phyloP scores from a whole-genome alignment of 371 early-diverging fungal species.

The Actinomortierella ambigua region DNA sequence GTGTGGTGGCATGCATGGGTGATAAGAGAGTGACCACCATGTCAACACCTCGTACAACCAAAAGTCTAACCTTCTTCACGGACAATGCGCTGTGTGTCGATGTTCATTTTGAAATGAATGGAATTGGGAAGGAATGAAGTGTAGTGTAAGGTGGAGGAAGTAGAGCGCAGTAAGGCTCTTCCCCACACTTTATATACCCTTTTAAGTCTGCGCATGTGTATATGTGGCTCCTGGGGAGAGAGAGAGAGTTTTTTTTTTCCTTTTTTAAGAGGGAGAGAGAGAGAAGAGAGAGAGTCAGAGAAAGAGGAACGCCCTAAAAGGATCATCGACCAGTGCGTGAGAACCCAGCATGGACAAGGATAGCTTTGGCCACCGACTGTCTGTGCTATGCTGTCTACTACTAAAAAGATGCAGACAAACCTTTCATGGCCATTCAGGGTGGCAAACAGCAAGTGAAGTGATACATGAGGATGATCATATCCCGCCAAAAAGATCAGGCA shows the following conservation, averaged over 20 bases:
- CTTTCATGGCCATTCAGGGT: too few species aligned
- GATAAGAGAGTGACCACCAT: neutral
- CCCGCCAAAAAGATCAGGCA: constrained; percentile 1
- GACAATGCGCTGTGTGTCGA: constrained; percentile 16
- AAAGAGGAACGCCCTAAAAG: neutral
- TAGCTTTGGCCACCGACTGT: too few species aligned
- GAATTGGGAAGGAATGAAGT: neutral
- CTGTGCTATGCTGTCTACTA: too few species aligned
- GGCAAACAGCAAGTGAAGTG: too few species aligned
- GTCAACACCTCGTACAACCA: too few species aligned
- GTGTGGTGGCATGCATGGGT: neutral
- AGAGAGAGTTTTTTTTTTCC: neutral
- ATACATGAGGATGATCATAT: too few species aligned
- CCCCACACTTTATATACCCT: too few species aligned
- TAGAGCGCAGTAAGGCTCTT: too few species aligned
- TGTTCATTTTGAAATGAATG: constrained; percentile 18
- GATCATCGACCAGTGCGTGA: too few species aligned
- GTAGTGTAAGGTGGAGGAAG: too few species aligned
- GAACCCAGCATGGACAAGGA: too few species aligned
- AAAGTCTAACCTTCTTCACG: constrained; percentile 15
- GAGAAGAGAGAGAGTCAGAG: neutral
- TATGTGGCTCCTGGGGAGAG: neutral
- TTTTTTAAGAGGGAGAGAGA: neutral
- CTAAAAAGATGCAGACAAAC: too few species aligned
- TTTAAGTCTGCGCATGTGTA: neutral